Evolutionary conservation across 1,139 yeast species (phyloP).

Genomic region (Sugiyamaella novakii): DNA sequence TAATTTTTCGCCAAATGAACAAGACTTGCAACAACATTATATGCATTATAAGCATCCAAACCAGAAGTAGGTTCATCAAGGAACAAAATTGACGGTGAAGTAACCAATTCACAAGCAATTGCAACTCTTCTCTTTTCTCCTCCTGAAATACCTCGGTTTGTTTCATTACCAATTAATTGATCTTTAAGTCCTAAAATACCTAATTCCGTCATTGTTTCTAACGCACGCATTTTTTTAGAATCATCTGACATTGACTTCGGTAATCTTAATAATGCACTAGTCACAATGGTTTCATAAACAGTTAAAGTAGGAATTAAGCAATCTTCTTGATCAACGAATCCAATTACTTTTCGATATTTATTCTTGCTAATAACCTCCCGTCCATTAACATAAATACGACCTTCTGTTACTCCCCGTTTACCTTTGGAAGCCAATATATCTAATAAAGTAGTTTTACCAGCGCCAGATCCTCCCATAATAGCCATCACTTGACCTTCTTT

Average conservation of each 20-base stretch:
- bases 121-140: conserved; percentile 86
- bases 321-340: conserved; percentile 98
- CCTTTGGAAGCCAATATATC: conserved; percentile 89
- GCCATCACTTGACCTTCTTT: conserved; percentile 90
- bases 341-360: conserved; percentile 69
- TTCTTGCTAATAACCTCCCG: conserved; percentile 32
- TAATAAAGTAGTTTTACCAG: conserved; percentile 91
- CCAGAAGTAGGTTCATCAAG: conserved; percentile 95
- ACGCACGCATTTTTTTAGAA: conserved; percentile 76
- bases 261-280: conserved; percentile 83
- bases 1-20: conserved; percentile 78
- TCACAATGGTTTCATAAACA: conserved; percentile 91
- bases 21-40: conserved; percentile 82
- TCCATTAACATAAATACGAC: conserved; percentile 77
- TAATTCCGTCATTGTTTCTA: conserved; percentile 81
- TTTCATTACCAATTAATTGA: conserved; percentile 83
- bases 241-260: conserved; percentile 75
- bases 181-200: conserved; percentile 83
- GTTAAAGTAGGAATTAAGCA: conserved; percentile 87
- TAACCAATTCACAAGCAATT: conserved; percentile 75
- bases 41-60: conserved; percentile 89
- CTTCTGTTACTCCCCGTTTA: conserved; percentile 70
- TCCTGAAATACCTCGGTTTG: conserved; percentile 91
- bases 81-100: conserved; percentile 69
- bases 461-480: conserved; percentile 98